These are phyloP conservation scores for Beauveria medogensis DNA, from an alignment of 2,329 filamentous ascomycete species.

Conservation along the genomic window DNA sequence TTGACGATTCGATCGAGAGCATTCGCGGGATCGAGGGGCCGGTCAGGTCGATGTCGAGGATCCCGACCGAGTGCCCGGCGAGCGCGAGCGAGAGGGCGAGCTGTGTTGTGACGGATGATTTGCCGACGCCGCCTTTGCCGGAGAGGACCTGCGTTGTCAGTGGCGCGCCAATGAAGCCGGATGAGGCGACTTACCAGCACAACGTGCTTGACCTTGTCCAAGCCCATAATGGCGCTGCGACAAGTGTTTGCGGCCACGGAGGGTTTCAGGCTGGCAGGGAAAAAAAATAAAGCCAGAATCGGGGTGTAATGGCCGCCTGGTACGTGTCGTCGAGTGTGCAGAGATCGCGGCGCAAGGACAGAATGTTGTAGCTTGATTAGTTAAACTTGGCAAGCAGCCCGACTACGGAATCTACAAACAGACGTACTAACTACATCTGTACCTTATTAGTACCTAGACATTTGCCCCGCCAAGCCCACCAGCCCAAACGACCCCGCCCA, in stretches of 20 bases:
- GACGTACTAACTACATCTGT: no score
- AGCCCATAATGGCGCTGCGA: constrained; percentile 26
- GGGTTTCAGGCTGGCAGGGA: neutral
- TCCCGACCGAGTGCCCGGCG: constrained; percentile 80
- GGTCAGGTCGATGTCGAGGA: constrained; percentile 93
- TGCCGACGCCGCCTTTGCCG: constrained; percentile 95
- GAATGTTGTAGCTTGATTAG: neutral
- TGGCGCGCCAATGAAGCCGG: neutral
- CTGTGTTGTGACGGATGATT: constrained; percentile 96
- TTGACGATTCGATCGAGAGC: constrained; percentile 79
- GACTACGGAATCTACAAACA: neutral
- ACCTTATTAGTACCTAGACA: no score
- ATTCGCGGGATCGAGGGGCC: constrained; percentile 94
- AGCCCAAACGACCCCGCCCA: neutral
- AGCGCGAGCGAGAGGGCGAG: constrained; percentile 83
- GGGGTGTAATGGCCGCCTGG: no score
- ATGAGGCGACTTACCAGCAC: constrained; percentile 50
- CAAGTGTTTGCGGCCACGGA: neutral
- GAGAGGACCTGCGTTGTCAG: constrained; percentile 58
- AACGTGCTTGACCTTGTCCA: constrained; percentile 63
- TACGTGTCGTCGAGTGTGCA: neutral
- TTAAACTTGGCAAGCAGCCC: neutral
- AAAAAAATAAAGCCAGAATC: no score
- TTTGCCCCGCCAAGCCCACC: constrained; percentile 1
- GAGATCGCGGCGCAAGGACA: neutral